Evolutionary conservation across 2,329 filamentous ascomycete species (phyloP).

Genomic region (Sarocladium kiliense): DNA sequence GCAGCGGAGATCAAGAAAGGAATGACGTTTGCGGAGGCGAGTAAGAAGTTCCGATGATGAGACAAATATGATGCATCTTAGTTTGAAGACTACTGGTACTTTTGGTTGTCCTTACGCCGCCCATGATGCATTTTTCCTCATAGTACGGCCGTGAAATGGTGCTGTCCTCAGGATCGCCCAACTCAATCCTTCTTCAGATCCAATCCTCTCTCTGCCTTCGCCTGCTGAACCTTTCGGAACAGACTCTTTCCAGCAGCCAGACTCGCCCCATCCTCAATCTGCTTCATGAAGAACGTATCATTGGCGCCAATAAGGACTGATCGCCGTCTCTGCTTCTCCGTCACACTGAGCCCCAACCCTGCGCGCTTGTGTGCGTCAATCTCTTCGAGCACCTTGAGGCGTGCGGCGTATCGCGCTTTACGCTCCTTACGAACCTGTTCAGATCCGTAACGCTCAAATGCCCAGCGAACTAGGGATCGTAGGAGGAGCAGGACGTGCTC

Average conservation of each 20-base stretch:
- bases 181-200: slow-evolving; percentile 8
- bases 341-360: slow-evolving; percentile 25
- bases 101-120: background rate
- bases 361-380: slow-evolving; percentile 32
- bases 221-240: slow-evolving; percentile 25
- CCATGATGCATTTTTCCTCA: background rate
- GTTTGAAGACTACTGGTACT: background rate
- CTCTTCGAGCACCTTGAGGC: slow-evolving; percentile 32
- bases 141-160: background rate
- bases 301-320: slow-evolving; percentile 26
- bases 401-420: slow-evolving; percentile 31
- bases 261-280: slow-evolving; percentile 33
- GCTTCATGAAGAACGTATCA: slow-evolving; percentile 36
- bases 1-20: slow-evolving; percentile 33
- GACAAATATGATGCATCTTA: too few species aligned
- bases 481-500: slow-evolving; percentile 67
- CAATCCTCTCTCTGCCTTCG: background rate
- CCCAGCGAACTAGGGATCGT: slow-evolving; percentile 34
- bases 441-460: slow-evolving; percentile 33
- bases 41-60: slow-evolving; percentile 29
- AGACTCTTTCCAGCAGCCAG: slow-evolving; percentile 26
- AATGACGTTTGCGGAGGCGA: slow-evolving; percentile 38
- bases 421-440: slow-evolving; percentile 34
- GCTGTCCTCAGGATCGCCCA: background rate
- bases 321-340: slow-evolving; percentile 32